Conservation (phyloP, 2,329 filamentous ascomycete species). For the Thielaviopsis punctulata region DNA sequence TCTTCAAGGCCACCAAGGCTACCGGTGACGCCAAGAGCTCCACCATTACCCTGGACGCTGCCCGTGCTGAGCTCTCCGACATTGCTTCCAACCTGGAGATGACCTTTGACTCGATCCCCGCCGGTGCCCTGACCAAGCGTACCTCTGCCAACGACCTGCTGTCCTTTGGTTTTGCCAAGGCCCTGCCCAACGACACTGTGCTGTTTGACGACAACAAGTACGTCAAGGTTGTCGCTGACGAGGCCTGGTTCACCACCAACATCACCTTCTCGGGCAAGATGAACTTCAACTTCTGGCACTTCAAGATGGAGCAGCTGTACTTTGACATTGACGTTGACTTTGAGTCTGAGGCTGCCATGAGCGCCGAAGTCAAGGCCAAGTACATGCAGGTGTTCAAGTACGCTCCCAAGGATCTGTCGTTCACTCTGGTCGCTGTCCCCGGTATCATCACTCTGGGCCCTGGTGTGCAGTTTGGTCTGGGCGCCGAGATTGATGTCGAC, state of each 20-base stretch:
- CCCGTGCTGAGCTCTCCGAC: conserved; percentile 19
- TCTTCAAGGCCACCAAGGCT: conserved; percentile 20
- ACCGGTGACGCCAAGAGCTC: conserved; percentile 16
- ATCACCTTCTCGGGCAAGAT: conserved; percentile 26
- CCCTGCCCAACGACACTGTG: conserved; percentile 16
- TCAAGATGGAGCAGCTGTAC: conserved; percentile 21
- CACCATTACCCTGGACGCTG: conserved; percentile 18
- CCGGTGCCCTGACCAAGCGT: conserved; percentile 15
- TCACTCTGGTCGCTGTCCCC: conserved; percentile 23
- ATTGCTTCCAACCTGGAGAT: conserved; percentile 15
- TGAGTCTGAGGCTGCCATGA: conserved; percentile 21
- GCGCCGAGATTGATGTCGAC: conserved; percentile 20
- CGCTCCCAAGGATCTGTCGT: conserved; percentile 21
- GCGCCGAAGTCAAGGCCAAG: conserved; percentile 19
- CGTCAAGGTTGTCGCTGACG: conserved; percentile 21
- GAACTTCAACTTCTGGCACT: conserved; percentile 22
- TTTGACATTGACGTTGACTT: conserved; percentile 26
- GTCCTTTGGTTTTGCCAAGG: conserved; percentile 13
- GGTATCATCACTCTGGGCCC: conserved; percentile 24
- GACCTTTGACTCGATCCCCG: conserved; percentile 17
- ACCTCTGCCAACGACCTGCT: conserved; percentile 17
- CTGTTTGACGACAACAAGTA: conserved; percentile 18
- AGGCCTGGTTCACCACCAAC: conserved; percentile 20
- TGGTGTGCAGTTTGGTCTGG: conserved; percentile 21
- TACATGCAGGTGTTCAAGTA: conserved; percentile 21